Conservation (phyloP, 2,329 filamentous ascomycete genomes). For the Ophiostoma ulmi region DNA sequence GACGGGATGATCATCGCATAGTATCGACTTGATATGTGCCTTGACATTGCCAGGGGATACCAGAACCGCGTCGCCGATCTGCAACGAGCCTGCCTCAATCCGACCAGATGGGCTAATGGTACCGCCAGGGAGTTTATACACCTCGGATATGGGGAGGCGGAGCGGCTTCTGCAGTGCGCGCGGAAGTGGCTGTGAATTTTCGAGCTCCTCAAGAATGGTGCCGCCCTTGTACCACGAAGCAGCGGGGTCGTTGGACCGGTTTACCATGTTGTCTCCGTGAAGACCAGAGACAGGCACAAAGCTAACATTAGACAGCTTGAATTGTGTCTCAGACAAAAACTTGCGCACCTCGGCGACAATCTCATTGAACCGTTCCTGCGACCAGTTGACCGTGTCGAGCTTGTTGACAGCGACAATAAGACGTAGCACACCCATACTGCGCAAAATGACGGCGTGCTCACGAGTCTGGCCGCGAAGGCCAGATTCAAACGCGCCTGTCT, state of each 20-base stretch:
- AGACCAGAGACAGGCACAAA: slow-evolving; percentile 90
- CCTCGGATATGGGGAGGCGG: slow-evolving; percentile 79
- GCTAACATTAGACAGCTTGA: slow-evolving; percentile 71
- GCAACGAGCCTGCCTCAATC: slow-evolving; percentile 76
- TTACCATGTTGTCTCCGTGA: slow-evolving; percentile 77
- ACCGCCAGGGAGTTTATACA: slow-evolving; percentile 76
- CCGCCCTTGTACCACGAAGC: slow-evolving; percentile 74
- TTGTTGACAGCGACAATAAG: slow-evolving; percentile 94
- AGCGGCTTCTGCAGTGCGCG: slow-evolving; percentile 72
- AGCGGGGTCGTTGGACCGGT: slow-evolving; percentile 48
- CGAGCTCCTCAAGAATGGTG: slow-evolving; percentile 78
- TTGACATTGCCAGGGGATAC: slow-evolving; percentile 77
- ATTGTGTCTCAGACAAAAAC: slow-evolving; percentile 78
- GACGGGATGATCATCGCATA: slow-evolving; percentile 62
- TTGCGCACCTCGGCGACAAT: slow-evolving; percentile 77
- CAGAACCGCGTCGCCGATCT: slow-evolving; percentile 74
- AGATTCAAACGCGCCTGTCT: slow-evolving; percentile 85
- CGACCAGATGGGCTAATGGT: slow-evolving; percentile 81
- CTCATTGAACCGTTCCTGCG: slow-evolving; percentile 72
- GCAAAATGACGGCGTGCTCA: slow-evolving; percentile 83
- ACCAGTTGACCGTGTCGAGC: slow-evolving; percentile 83
- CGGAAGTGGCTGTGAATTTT: slow-evolving; percentile 68
- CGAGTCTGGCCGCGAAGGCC: slow-evolving; percentile 90
- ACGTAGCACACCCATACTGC: slow-evolving; percentile 84
- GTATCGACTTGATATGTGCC: slow-evolving; percentile 74